Conservation (phyloP, 192 early-diverging fungal genomes). For the Polychytrium aggregatum region DNA sequence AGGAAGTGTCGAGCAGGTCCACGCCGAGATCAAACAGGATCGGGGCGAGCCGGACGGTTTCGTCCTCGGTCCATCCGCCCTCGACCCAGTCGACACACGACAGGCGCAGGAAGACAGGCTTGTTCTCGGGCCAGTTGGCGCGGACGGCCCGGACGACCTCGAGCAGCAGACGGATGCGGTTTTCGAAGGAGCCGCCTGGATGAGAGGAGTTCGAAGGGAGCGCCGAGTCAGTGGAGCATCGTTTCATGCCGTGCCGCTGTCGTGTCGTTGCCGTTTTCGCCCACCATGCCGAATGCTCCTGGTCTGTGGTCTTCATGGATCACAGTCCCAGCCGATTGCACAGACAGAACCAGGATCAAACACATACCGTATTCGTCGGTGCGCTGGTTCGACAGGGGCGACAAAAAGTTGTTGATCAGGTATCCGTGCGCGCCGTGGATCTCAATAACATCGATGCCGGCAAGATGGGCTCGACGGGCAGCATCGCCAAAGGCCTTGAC, state of each 20-base stretch:
- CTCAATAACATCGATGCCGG: slow-evolving; percentile 77
- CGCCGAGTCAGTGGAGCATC: too few species aligned
- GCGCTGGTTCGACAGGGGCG: slow-evolving; percentile 68
- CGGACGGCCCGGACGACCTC: slow-evolving; percentile 58
- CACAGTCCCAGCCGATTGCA: too few species aligned
- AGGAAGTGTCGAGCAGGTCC: slow-evolving; percentile 77
- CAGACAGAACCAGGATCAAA: too few species aligned
- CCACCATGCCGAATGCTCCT: too few species aligned
- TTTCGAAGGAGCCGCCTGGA: slow-evolving; percentile 83
- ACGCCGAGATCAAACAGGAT: slow-evolving; percentile 54
- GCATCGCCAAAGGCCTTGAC: slow-evolving; percentile 49
- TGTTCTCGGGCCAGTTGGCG: slow-evolving; percentile 60
- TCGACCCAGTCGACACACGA: slow-evolving; percentile 65
- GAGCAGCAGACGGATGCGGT: slow-evolving; percentile 65
- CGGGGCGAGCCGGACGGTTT: slow-evolving; percentile 52
- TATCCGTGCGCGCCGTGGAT: slow-evolving; percentile 90
- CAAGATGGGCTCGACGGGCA: slow-evolving; percentile 56
- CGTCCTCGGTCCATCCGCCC: slow-evolving; percentile 57
- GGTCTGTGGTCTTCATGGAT: too few species aligned
- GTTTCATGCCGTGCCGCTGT: too few species aligned
- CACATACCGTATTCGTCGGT: slow-evolving; percentile 90
- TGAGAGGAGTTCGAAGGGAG: too few species aligned
- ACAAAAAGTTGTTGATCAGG: slow-evolving; percentile 68
- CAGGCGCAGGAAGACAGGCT: slow-evolving; percentile 76
- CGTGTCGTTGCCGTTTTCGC: too few species aligned